Percentiles rank a stretch among this genome's conserved stretches.
Conservation (phyloP, 768 basidiomycete genomes). For the Suillus subaureus region DNA sequence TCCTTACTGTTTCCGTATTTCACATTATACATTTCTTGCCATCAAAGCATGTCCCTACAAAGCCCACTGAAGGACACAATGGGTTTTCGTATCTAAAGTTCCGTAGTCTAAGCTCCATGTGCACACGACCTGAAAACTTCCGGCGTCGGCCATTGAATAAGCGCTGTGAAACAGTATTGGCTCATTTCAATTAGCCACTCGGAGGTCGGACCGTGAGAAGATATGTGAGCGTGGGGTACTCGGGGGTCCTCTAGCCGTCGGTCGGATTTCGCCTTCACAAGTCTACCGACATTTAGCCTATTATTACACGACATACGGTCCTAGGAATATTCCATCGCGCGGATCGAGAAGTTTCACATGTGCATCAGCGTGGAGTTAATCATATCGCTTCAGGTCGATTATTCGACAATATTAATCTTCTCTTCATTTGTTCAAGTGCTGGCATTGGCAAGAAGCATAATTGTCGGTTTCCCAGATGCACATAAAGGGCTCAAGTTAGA, state of each 20-base stretch:
- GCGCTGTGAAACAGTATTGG: neutral
- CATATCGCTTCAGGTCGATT: neutral
- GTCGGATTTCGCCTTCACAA: neutral
- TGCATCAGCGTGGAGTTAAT: conserved; percentile 6
- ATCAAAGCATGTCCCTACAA: neutral
- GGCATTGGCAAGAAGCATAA: neutral
- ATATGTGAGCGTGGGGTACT: neutral
- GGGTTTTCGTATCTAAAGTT: neutral
- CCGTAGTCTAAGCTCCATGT: neutral
- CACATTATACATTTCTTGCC: neutral
- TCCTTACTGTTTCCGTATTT: neutral
- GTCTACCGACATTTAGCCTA: neutral
- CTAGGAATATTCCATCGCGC: neutral
- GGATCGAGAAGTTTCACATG: conserved; percentile 6
- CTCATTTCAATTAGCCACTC: neutral
- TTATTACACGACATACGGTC: neutral
- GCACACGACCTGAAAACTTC: neutral
- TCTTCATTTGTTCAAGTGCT: neutral
- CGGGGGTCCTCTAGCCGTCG: neutral
- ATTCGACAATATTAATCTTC: neutral
- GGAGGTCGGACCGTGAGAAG: neutral
- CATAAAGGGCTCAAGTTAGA: conserved; percentile 4
- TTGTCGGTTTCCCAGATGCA: neutral
- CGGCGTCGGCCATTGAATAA: neutral
- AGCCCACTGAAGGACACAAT: neutral